Percentiles rank a stretch among this genome's conserved stretches.
Conservation (phyloP, 1,284 basidiomycete genomes). For the Rhodotorula glutinis region DNA sequence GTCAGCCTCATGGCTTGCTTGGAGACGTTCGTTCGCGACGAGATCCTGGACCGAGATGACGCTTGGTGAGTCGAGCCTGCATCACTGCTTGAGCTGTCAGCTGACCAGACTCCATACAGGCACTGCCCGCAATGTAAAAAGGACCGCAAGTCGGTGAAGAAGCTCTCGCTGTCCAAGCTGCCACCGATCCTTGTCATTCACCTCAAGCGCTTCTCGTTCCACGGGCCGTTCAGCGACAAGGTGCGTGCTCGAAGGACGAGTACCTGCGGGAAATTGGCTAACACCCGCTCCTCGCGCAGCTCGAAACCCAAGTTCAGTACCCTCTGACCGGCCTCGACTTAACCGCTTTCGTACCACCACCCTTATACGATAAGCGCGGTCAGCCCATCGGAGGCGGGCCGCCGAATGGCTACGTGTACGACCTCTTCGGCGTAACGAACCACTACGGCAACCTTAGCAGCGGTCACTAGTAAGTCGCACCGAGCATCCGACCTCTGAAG, state of each 20-base stretch:
- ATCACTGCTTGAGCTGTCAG: neutral
- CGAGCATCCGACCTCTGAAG: neutral
- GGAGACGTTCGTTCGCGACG: slow-evolving; percentile 84
- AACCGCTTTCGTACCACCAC: slow-evolving; percentile 80
- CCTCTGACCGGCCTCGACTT: slow-evolving; percentile 79
- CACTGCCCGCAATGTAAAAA: slow-evolving; percentile 89
- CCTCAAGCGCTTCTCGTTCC: slow-evolving; percentile 89
- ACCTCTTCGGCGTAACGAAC: slow-evolving; percentile 57
- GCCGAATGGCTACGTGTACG: slow-evolving; percentile 48
- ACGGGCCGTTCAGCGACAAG: slow-evolving; percentile 92
- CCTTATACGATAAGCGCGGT: slow-evolving; percentile 41
- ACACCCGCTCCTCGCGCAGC: slow-evolving; percentile 10
- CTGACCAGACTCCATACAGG: slow-evolving; percentile 53
- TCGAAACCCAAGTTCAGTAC: slow-evolving; percentile 57
- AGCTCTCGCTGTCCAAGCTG: slow-evolving; percentile 79
- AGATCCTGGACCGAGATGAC: slow-evolving; percentile 88
- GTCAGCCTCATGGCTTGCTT: slow-evolving; percentile 76
- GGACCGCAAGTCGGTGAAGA: slow-evolving; percentile 76
- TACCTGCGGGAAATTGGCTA: neutral
- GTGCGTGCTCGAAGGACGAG: neutral
- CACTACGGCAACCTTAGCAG: slow-evolving; percentile 85
- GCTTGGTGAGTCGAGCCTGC: slow-evolving; percentile 67
- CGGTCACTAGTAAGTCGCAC: slow-evolving; percentile 74
- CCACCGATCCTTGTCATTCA: slow-evolving; percentile 94
- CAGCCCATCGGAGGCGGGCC: slow-evolving; percentile 7